phyloP scores from a whole-genome alignment of 768 basidiomycete species.

The Daedaleopsis nitida region DNA sequence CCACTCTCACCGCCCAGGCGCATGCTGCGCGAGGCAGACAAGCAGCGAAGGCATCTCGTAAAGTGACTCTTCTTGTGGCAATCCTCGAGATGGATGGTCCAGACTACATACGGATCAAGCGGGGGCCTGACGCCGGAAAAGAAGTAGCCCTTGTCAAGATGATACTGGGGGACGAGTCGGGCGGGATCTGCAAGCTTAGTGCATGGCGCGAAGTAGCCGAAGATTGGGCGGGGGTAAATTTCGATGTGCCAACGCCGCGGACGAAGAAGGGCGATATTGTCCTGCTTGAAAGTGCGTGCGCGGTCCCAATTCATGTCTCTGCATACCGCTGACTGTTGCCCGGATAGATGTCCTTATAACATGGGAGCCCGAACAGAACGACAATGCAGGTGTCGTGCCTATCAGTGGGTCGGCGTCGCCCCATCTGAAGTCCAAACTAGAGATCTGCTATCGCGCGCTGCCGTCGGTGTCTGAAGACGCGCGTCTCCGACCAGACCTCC shows the following conservation, averaged over 20 bases:
- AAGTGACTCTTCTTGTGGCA: slow-evolving; percentile 62
- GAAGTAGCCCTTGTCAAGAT: slow-evolving; percentile 69
- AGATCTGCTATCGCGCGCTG: slow-evolving; percentile 82
- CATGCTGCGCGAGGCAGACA: slow-evolving; percentile 19
- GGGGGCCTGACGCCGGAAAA: slow-evolving; percentile 68
- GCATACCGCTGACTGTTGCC: background rate
- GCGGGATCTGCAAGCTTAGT: slow-evolving; percentile 67
- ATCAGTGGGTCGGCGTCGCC: slow-evolving; percentile 68
- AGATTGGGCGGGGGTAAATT: slow-evolving; percentile 58
- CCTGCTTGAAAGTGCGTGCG: slow-evolving; percentile 61
- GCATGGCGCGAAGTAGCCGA: slow-evolving; percentile 82
- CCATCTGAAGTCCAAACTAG: slow-evolving; percentile 56
- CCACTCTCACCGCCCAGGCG: slow-evolving; percentile 31
- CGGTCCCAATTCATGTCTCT: background rate
- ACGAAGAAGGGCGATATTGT: slow-evolving; percentile 74
- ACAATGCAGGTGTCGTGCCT: slow-evolving; percentile 30
- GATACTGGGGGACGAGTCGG: slow-evolving; percentile 74
- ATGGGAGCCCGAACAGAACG: slow-evolving; percentile 37
- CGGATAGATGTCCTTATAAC: slow-evolving; percentile 53
- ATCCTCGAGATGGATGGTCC: slow-evolving; percentile 79
- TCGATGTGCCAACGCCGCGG: slow-evolving; percentile 29
- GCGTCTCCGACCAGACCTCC: slow-evolving; percentile 71
- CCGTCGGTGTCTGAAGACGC: slow-evolving; percentile 62
- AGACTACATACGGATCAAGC: slow-evolving; percentile 65
- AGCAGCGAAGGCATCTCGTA: slow-evolving; percentile 42